Base-by-base conservation (phyloP, 768 basidiomycete species). In the Termitomyces sp. region DNA sequence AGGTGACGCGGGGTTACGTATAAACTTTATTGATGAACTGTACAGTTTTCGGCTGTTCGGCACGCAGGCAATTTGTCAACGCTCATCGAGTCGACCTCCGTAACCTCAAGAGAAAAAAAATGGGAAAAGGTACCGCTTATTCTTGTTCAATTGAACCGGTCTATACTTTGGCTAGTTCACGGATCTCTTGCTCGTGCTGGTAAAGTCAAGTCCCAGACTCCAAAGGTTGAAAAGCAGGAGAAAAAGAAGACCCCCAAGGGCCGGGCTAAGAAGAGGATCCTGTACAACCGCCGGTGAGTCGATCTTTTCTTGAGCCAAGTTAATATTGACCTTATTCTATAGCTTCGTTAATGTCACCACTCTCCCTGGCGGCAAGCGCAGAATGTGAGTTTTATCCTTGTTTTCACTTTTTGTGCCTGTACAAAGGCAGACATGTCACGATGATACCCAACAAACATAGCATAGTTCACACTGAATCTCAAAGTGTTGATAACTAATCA, bases 121-220 rank as follows among this genome's bases (percentile, higher is more conserved):
- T 89, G 86, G 86, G 86, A 77, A 85, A 89, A 85, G 86, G 86
- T 86, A 66, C 31, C 12, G 16, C 10, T 19, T 27, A 23, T 14
- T 42, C 25, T 25, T 17, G 4, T 21, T 35, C 10, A 9, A 19
- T 42, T 21, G 6, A 27, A 31, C 21, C 14, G n/a, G 16, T 42
- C n/a, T 14, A 58, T 12, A 25, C 10, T 16, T 19, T 47, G 16
- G 35, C 27, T 34, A 94, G 95, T 96, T 80, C 95, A 98, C 90
- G 95, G 95, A 75, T 98, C 95, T 74, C 94, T 96, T 80, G 95
- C 95, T 79, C 95, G 95, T 83, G 95, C 95, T 73, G 95, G 95
- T 75, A 98, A 98, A 86, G 96, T 98, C 83, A 97, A 94, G 81
- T 92, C 91, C 66, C 93, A 95, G 79, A 92, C 89, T 69, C 95